Evolutionary conservation across 306 rosid species (phyloP), one percentile per base, ranked within the genome.

Genomic region (Vicia sativa): DNA sequence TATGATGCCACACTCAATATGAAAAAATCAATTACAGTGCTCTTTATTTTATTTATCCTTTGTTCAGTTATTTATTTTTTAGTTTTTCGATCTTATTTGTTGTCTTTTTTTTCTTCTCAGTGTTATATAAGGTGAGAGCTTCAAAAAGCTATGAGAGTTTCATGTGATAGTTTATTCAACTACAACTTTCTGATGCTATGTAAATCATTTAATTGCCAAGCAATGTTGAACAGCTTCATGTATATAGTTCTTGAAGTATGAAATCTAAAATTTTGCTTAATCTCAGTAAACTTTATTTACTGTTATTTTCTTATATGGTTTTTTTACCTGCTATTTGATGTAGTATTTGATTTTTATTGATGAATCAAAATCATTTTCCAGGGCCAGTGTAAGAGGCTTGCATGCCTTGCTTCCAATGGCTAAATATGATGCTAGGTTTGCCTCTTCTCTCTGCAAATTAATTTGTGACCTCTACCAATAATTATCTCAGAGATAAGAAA

Each of bases 401-500:
- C 82, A 64, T 74, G 80, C 80, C 86, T 77, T 81, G 82, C 80
- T 81, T 78, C 73, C 73, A 81, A 78, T 77, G 86, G 80, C 63
- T 81, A 78, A 77, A 34, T 80, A 53, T 74, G 78, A 70, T 65
- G 59, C 52, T 74, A 66, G 82, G 86, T 78, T 70, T 74, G 86
- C 80, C 67, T 45, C 82, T 58, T 65, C 80, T 77, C 73, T 75
- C 68, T 54, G 78, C 78, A 77, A 74, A 74, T 74, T 77, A 38
- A 57, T 77, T 74, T 82, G 79, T 74, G 50, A 44, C 71, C 11
- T 65, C 72, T 70, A 66, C 81, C 81, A 65, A 29, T 65, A 38
- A 72, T 65, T 60, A 45, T 74, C 23, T 53, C 75, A 55, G 70
- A 65, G 65, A 74, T 66, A 34, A 57, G 71, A 70, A 34, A 59